A percentile compares a stretch with the other conserved stretches of the same genome.
Evolutionary conservation across 768 basidiomycete genomes (phyloP).

Genomic region (Lepiota brunneoincarnata): DNA sequence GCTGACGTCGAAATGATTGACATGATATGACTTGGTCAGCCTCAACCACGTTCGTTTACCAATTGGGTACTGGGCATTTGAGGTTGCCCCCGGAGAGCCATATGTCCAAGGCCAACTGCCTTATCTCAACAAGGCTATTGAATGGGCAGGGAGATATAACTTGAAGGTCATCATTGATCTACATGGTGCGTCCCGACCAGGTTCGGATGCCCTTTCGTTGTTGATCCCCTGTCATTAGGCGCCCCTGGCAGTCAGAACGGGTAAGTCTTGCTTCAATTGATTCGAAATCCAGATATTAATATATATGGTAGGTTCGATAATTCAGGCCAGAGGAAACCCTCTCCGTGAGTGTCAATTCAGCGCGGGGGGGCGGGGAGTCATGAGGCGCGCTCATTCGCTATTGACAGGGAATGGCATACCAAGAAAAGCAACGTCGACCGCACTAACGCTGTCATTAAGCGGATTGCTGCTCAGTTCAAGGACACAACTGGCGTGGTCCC

Average conservation of each 20-base stretch:
- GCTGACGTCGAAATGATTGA: neutral
- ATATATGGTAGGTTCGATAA: conserved; percentile 62
- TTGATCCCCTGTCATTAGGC: conserved; percentile 24
- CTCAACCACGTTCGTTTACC: conserved; percentile 81
- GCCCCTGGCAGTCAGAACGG: conserved; percentile 71
- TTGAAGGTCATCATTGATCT: conserved; percentile 82
- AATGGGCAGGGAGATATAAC: conserved; percentile 64
- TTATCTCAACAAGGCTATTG: conserved; percentile 60
- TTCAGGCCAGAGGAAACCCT: conserved; percentile 59
- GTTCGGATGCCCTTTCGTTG: neutral
- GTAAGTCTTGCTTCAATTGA: conserved; percentile 21
- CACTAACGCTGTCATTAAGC: conserved; percentile 61
- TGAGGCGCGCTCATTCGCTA: neutral
- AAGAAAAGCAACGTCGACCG: conserved; percentile 64
- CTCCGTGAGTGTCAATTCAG: conserved; percentile 36
- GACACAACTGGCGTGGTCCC: conserved; percentile 52
- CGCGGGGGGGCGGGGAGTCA: neutral
- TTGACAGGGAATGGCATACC: conserved; percentile 56
- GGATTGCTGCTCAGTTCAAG: conserved; percentile 55
- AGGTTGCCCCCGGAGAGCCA: conserved; percentile 71
- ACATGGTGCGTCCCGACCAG: conserved; percentile 35
- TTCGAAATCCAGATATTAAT: conserved; percentile 45
- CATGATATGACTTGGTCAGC: conserved; percentile 28
- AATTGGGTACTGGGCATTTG: conserved; percentile 88
- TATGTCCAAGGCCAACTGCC: conserved; percentile 73